A percentile compares a stretch with the other conserved stretches of the same genome.
Evolutionary conservation across 257 asterid species (phyloP).

Genomic region (Lavandula angustifolia): DNA sequence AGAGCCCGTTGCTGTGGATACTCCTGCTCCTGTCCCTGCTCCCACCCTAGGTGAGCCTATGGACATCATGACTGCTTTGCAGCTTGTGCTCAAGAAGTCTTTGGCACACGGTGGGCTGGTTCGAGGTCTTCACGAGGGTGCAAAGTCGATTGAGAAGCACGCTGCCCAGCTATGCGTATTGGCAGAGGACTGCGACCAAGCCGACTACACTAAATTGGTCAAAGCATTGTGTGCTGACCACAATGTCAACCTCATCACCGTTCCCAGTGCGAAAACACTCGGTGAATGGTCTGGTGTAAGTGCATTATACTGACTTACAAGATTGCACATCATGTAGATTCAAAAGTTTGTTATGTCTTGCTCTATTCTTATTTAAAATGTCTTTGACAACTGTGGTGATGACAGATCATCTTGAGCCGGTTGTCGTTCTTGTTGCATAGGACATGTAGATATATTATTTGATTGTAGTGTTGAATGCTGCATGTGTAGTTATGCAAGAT

Average conservation of each 20-base stretch:
- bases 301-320: neutral
- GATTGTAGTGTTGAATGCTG: constrained; percentile 49
- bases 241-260: constrained; percentile 50
- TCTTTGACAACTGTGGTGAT: constrained; percentile 45
- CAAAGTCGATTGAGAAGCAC: constrained; percentile 54
- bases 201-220: constrained; percentile 43
- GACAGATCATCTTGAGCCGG: constrained; percentile 62
- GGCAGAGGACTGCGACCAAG: constrained; percentile 56
- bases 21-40: constrained; percentile 8
- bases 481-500: constrained; percentile 75
- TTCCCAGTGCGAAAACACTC: constrained; percentile 53
- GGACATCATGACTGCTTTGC: constrained; percentile 70
- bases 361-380: neutral
- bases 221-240: constrained; percentile 54
- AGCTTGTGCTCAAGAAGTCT: constrained; percentile 48
- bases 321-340: no score
- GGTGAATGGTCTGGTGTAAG: constrained; percentile 66
- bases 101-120: constrained; percentile 52
- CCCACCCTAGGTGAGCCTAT: constrained; percentile 64
- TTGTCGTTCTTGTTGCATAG: constrained; percentile 35
- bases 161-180: constrained; percentile 54
- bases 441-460: constrained; percentile 35
- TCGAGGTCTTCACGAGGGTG: constrained; percentile 53
- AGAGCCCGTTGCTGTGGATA: constrained; percentile 39
- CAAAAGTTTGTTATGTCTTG: no score